phyloP scores from a whole-genome alignment of 768 basidiomycete genomes.

The Suillus americanus region DNA sequence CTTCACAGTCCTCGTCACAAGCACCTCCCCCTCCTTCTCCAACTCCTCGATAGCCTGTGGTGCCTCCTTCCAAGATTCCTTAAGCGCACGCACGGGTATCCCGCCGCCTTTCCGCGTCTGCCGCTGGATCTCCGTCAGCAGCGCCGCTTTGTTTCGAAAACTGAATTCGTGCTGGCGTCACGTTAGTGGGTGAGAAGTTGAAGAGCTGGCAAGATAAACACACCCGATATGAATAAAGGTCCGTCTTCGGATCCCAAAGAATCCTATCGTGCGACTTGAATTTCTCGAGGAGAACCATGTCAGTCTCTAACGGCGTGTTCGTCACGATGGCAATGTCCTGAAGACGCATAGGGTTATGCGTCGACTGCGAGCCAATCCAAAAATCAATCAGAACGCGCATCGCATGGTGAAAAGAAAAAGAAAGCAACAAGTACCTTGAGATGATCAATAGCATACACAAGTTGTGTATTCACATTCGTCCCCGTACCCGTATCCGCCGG shows the following conservation, averaged over 20 bases:
- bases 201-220: constrained; percentile 15
- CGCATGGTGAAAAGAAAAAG: neutral
- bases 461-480: constrained; percentile 80
- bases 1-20: constrained; percentile 83
- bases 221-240: constrained; percentile 85
- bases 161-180: constrained; percentile 74
- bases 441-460: constrained; percentile 80
- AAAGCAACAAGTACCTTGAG: constrained; percentile 54
- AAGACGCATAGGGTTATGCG: constrained; percentile 79
- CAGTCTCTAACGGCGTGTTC: constrained; percentile 73
- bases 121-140: constrained; percentile 84
- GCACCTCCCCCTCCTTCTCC: constrained; percentile 85
- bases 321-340: constrained; percentile 86
- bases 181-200: neutral
- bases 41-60: constrained; percentile 82
- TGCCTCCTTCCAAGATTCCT: constrained; percentile 91
- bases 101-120: constrained; percentile 84
- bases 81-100: constrained; percentile 77
- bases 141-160: constrained; percentile 79
- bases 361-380: constrained; percentile 23
- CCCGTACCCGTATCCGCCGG: constrained; percentile 85
- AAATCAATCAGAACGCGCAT: neutral
- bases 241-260: constrained; percentile 77
- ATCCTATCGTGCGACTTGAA: constrained; percentile 83
- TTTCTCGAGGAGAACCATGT: constrained; percentile 69